Evolutionary conservation across 768 basidiomycete genomes (phyloP), one percentile per base, ranked within the genome.

Genomic region (Termitomyces sp.): DNA sequence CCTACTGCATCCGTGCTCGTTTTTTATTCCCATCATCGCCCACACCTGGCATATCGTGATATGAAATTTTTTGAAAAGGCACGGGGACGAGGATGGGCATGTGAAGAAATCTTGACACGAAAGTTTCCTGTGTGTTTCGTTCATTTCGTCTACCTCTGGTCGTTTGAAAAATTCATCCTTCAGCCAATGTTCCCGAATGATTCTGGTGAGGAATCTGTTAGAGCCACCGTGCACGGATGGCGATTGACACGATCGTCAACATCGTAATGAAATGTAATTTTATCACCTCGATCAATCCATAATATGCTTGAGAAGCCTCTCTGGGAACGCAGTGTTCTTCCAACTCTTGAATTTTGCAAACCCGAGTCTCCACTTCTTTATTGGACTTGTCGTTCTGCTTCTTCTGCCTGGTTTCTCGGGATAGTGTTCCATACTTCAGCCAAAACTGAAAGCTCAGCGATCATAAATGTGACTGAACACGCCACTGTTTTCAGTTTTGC

Each of bases 111-210:
- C 22, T 65, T 91, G 5, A 84, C 79, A 4, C 78, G 81, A 63
- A 81, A 71, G 57, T 89, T 84, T 62, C 78, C 85, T 29, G 90
- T 89, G 55, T 39, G 83, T 71, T 52, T 26, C 7, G 32, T 29
- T 50, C 16, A 3, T 34, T 10, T 42, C 9, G 9, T 36, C 27
- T 7, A 24, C 29, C 20, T 41, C 32, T 6, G 6, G 13, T 24
- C 41, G 24, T 39, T 32, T 26, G 14, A 3, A 27, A 36, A 10
- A 29, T 36, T 24, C 22, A 58, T 2, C 59, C 34, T n/a, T 36
- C 24, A 92, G 89, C 86, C 88, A 1, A 96, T 96, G 94, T 96
- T 96, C 64, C 88, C 87, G 0, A 84, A 93, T 4, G 94, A 97
- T 72, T 72, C 83, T 1, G 94, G 94, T 9, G 89, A 90, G 53